A percentile compares a stretch with the other conserved stretches of the same genome.
Evolutionary conservation across 805 yeast genomes (phyloP).

Genomic region (Tetrapisispora iriomotensis): DNA sequence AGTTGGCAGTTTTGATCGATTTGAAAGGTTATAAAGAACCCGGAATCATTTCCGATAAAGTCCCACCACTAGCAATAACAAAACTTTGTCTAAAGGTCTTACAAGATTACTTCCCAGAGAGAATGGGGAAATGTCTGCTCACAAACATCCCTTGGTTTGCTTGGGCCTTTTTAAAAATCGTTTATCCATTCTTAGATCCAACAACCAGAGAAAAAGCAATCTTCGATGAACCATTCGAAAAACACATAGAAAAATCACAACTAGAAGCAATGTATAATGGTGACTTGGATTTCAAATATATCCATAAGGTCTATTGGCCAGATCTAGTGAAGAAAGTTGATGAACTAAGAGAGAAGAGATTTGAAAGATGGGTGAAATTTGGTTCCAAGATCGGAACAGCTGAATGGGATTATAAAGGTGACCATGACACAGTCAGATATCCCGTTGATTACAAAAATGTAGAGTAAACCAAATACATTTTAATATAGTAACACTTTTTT

Average conservation of each 20-base stretch:
- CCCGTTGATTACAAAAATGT: slow-evolving; percentile 15
- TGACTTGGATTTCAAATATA: slow-evolving; percentile 39
- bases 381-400: slow-evolving; percentile 45
- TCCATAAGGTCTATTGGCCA: slow-evolving; percentile 46
- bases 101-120: slow-evolving; percentile 51
- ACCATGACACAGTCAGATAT: slow-evolving; percentile 15
- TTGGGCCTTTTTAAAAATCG: slow-evolving; percentile 44
- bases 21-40: slow-evolving; percentile 37
- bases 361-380: slow-evolving; percentile 30
- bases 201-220: slow-evolving; percentile 47
- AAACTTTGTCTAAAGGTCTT: slow-evolving; percentile 42
- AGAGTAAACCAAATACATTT: too few species aligned
- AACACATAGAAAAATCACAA: slow-evolving; percentile 44
- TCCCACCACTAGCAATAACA: slow-evolving; percentile 43
- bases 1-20: slow-evolving; percentile 45
- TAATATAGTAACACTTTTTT: too few species aligned
- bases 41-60: slow-evolving; percentile 30
- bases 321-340: slow-evolving; percentile 38
- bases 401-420: slow-evolving; percentile 41
- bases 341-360: slow-evolving; percentile 31
- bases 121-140: slow-evolving; percentile 44
- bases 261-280: slow-evolving; percentile 41
- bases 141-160: slow-evolving; percentile 51
- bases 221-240: slow-evolving; percentile 48
- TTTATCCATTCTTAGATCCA: slow-evolving; percentile 51